Evolutionary conservation across 768 basidiomycete genomes (phyloP), one percentile per base, ranked within the genome.

Genomic region (Auriscalpium orientale): DNA sequence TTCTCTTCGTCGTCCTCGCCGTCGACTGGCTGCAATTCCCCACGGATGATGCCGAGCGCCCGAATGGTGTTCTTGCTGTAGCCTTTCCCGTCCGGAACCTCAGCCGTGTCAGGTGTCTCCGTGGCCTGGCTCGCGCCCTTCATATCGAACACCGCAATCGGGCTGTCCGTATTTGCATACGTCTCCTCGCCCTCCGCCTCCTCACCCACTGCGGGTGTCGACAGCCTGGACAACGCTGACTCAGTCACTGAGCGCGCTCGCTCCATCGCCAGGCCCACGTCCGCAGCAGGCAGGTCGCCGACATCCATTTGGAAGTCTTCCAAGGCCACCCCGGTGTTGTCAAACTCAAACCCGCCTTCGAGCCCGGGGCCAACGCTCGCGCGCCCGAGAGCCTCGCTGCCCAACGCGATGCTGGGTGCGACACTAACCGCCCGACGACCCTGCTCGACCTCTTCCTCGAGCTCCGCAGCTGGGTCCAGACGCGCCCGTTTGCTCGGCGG

Each of bases 41-140:
- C 78, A 58, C 89, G 80, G 51, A 95, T 76, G 62, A 95, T 74
- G 22, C 79, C 75, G 38, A 95, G 71, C 1, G 94, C 94, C 66
- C 89, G 91, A 53, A 89, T 77, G 0, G 93, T 97, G 65, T 95
- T 95, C 73, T 83, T 86, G 72, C 91, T 92, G 69, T 89, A 94
- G 0, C 87, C 87, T 62, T 84, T 85, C 46, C 81, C 77, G 38
- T 87, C 85, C 45, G 73, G 72, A 21, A 79, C 79, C 18, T 62
- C 73, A 5, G 71, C 66, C 6, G 74, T 66, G n/a, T 54, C 58
- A 13, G 59, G 57, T 22, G 61, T 34, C 4, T 66, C 72, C 46
- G 69, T 65, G 57, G 80, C 75, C 55, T 76, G 65, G 56, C 71
- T 71, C 64, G 84, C 79, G 45, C 74, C 74, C 63, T 84, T 81